Conservation (phyloP, 495 filamentous ascomycete genomes). For the Penicillium roqueforti region DNA sequence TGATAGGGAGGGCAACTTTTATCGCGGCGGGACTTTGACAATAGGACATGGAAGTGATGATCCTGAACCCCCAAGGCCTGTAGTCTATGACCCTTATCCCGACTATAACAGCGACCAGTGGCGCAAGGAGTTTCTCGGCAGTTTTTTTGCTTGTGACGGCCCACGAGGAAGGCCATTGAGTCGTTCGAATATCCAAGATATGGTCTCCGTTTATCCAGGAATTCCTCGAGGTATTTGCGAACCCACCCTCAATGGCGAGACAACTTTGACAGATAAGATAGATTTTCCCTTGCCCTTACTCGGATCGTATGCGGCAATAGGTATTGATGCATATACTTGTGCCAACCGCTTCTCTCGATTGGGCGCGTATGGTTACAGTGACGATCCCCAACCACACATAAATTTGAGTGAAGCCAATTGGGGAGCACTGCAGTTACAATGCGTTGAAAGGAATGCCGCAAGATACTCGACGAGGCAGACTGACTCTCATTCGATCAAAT, state of each 20-base stretch:
- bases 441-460: background rate
- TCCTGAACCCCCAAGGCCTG: no score
- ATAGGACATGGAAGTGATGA: no score
- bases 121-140: no score
- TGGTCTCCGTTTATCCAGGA: background rate
- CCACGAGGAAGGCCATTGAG: background rate
- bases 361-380: background rate
- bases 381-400: background rate
- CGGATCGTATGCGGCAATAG: background rate
- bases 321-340: background rate
- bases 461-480: background rate
- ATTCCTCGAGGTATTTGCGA: no score
- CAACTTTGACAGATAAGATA: background rate
- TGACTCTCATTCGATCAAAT: no score
- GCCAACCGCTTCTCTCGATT: background rate
- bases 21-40: no score
- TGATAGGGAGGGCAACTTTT: no score
- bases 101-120: no score
- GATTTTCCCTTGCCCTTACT: background rate
- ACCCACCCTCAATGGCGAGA: no score
- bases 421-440: background rate
- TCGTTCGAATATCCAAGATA: background rate
- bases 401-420: background rate
- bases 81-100: no score
- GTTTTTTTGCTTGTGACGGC: no score